phyloP scores from a whole-genome alignment of 352 stramenopile species.

The Phytopythium ostracodes region DNA sequence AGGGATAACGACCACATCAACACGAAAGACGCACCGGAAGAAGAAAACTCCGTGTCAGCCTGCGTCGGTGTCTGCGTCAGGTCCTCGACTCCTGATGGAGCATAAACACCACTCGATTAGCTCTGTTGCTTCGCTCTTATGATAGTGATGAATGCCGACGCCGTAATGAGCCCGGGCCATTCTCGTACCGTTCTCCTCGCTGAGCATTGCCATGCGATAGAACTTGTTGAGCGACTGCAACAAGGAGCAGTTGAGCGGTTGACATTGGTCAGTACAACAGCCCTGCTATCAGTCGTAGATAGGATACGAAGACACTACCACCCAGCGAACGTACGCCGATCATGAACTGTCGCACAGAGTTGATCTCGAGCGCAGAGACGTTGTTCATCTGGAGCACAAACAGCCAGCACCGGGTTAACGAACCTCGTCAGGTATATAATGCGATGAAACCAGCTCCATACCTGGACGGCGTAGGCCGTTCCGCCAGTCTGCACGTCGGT shows the following conservation, averaged over 20 bases:
- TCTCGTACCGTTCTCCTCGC: slow-evolving; percentile 26
- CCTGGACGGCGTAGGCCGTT: slow-evolving; percentile 70
- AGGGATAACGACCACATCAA: not conserved
- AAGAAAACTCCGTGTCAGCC: slow-evolving; percentile 10
- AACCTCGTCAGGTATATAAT: not conserved
- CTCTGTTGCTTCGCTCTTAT: not conserved
- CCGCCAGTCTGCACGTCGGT: slow-evolving; percentile 70
- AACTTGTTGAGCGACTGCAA: slow-evolving; percentile 75
- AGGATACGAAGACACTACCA: not conserved
- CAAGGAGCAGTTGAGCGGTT: no score
- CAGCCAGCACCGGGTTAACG: not conserved
- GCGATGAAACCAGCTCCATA: not conserved
- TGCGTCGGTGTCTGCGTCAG: slow-evolving; percentile 26
- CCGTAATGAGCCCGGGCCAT: not conserved
- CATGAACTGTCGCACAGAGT: slow-evolving; percentile 87
- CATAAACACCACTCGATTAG: not conserved
- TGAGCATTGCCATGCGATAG: slow-evolving; percentile 64
- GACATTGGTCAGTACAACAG: not conserved
- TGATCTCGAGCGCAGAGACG: slow-evolving; percentile 82
- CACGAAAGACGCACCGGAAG: slow-evolving; percentile 7
- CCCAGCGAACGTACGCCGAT: slow-evolving; percentile 44
- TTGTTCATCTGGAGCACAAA: slow-evolving; percentile 75
- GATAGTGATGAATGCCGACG: not conserved
- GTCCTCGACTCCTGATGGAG: slow-evolving; percentile 3
- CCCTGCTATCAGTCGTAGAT: not conserved